Base-by-base conservation (phyloP, 306 rosid species). In the Citrullus colocynthis region DNA sequence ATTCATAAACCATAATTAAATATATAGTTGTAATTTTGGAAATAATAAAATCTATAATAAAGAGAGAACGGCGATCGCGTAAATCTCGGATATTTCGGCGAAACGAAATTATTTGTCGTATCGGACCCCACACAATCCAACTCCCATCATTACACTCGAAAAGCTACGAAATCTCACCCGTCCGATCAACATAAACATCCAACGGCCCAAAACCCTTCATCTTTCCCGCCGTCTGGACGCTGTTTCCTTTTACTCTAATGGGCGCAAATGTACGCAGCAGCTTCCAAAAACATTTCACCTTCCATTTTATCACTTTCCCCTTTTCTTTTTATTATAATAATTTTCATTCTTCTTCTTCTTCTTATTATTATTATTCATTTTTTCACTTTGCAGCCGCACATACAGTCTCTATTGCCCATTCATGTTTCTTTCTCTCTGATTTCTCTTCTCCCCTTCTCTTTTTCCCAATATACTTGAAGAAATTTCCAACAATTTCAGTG, bases 41-140 rank as follows among this genome's bases (percentile, higher is more conserved):
- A 72, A 72, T 28, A 18, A 71, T 6, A 45, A 24, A 72, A 72
- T 13, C 30, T 3, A 49, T 14, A 14, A 72, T 72, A 72, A 72
- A 45, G 59, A 72, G 58, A 71, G 76, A 48, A 48, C 60, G 76
- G 59, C 76, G 41, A 72, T 45, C 6, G 76, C 76, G 60, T 72
- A 45, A 72, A 72, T 72, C 24, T 72, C 76, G 76, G 59, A 45
- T 72, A 72, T 72, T 72, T 72, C 76, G 76, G 76, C 76, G 60
- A 72, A 72, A 72, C 55, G 76, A 72, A 70, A 24, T 45, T 42
- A 72, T 48, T 45, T 72, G 76, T 48, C 76, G 59, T 72, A 24
- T 72, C 60, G 76, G 76, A 28, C 76, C 76, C 76, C 76, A 72
- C 76, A 72, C 76, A 72, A 72, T 72, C 76, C 76, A 72, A 72